A percentile compares a stretch with the other conserved stretches of the same genome.
phyloP scores from a whole-genome alignment of 2,329 filamentous ascomycete species.

The Parafenestella ontariensis region DNA sequence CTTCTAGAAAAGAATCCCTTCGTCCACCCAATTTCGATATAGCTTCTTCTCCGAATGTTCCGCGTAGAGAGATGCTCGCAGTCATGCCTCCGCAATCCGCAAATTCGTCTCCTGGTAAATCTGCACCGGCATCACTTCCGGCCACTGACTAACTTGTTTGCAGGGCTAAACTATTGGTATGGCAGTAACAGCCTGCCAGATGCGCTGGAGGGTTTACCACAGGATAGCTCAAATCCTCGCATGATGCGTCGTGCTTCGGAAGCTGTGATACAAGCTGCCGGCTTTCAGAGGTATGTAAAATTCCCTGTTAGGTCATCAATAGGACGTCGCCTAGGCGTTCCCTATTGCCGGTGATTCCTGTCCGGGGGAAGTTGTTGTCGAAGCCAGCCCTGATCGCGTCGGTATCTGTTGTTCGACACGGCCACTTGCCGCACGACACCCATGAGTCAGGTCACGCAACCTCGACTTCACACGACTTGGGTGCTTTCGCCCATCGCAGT shows the following conservation, averaged over 20 bases:
- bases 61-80: constrained; percentile 43
- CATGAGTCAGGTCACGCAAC: background rate
- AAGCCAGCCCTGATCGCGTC: background rate
- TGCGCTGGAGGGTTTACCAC: constrained; percentile 33
- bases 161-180: constrained; percentile 46
- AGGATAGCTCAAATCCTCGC: constrained; percentile 31
- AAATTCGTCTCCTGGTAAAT: constrained; percentile 43
- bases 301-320: background rate
- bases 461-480: background rate
- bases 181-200: constrained; percentile 40
- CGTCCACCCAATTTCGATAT: constrained; percentile 27
- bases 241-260: constrained; percentile 45
- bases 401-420: background rate
- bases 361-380: background rate
- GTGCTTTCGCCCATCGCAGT: background rate
- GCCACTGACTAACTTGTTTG: constrained; percentile 16
- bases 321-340: background rate
- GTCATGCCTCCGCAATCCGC: constrained; percentile 46
- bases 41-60: constrained; percentile 26
- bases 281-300: constrained; percentile 39
- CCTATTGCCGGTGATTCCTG: background rate
- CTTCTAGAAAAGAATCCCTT: constrained; percentile 29
- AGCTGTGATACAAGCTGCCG: constrained; percentile 35
- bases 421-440: background rate
- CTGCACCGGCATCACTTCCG: constrained; percentile 4